Conservation (phyloP, 805 yeast genomes). For the Clavispora vitiphila region DNA sequence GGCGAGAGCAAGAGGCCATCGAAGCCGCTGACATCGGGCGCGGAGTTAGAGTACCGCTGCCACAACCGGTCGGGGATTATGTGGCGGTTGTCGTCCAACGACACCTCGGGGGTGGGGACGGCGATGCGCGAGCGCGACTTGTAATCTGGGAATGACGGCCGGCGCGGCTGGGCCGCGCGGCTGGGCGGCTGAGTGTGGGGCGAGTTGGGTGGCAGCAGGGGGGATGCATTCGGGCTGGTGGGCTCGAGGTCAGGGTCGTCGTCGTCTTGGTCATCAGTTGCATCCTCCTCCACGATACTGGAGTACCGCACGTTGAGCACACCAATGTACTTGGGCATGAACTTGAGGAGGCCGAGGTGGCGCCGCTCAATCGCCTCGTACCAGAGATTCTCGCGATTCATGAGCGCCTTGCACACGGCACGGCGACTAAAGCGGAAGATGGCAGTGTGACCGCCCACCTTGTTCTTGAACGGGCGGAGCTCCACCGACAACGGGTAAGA, state of each 20-base stretch:
- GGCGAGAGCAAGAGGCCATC: conserved; percentile 6
- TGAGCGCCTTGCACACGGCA: conserved; percentile 91
- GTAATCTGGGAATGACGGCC: conserved; percentile 2
- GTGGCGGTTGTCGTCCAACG: conserved; percentile 85
- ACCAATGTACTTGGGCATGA: conserved; percentile 94
- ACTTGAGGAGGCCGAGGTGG: conserved; percentile 71
- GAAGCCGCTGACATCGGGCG: conserved; percentile 12
- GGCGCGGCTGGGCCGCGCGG: neutral
- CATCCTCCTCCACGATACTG: too few species aligned
- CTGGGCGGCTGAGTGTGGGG: conserved; percentile 7
- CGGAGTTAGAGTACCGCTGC: conserved; percentile 48
- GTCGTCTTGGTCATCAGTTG: too few species aligned
- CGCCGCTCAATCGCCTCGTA: conserved; percentile 80
- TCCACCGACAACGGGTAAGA: conserved; percentile 75
- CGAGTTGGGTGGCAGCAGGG: too few species aligned
- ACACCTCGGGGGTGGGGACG: conserved; percentile 68
- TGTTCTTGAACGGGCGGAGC: conserved; percentile 83
- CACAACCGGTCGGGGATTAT: conserved; percentile 81
- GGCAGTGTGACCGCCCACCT: conserved; percentile 98
- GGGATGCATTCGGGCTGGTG: too few species aligned
- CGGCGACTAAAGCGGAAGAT: conserved; percentile 85
- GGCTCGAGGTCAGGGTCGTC: too few species aligned
- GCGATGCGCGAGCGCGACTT: conserved; percentile 6
- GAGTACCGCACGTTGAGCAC: conserved; percentile 86
- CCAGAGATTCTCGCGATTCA: conserved; percentile 85